A percentile compares a stretch with the other conserved stretches of the same genome.
These are phyloP conservation scores for Thelonectria olida DNA, from an alignment of 2,329 filamentous ascomycete species.

Conservation along the genomic window DNA sequence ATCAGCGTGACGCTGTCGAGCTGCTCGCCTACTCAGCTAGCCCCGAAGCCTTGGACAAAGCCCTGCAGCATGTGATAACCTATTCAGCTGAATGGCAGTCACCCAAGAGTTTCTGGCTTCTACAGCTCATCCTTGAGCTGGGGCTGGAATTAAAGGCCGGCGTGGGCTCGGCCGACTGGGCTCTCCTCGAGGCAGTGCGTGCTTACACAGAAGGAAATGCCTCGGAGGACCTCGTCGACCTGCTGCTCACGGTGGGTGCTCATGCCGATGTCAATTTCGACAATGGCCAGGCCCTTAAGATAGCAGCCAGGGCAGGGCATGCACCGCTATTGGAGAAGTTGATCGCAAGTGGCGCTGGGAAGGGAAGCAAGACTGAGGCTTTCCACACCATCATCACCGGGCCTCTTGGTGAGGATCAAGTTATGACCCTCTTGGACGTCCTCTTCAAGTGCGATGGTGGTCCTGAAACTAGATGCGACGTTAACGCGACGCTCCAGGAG, in stretches of 20 bases:
- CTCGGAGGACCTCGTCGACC: background rate
- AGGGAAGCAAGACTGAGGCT: background rate
- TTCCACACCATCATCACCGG: background rate
- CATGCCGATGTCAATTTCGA: constrained; percentile 11
- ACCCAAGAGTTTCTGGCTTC: constrained; percentile 1
- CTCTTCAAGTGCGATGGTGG: background rate
- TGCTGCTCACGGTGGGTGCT: background rate
- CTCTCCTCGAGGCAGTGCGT: constrained; percentile 1
- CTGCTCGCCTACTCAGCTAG: constrained; percentile 1
- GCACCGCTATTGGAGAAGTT: background rate
- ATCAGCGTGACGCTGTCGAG: constrained; percentile 4
- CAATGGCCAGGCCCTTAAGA: constrained; percentile 7
- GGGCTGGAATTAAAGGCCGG: background rate
- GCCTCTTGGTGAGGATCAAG: background rate
- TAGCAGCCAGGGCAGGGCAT: background rate
- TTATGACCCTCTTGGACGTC: background rate
- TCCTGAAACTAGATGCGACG: background rate
- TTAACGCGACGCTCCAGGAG: background rate
- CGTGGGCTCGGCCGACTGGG: background rate
- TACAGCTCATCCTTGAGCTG: background rate
- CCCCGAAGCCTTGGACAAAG: background rate
- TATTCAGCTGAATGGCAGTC: constrained; percentile 3
- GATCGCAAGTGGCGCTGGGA: background rate
- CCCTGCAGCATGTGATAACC: background rate
- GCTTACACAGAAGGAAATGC: background rate